Base-by-base conservation (phyloP, 768 basidiomycete genomes). In the Nevesoporus exiguus region DNA sequence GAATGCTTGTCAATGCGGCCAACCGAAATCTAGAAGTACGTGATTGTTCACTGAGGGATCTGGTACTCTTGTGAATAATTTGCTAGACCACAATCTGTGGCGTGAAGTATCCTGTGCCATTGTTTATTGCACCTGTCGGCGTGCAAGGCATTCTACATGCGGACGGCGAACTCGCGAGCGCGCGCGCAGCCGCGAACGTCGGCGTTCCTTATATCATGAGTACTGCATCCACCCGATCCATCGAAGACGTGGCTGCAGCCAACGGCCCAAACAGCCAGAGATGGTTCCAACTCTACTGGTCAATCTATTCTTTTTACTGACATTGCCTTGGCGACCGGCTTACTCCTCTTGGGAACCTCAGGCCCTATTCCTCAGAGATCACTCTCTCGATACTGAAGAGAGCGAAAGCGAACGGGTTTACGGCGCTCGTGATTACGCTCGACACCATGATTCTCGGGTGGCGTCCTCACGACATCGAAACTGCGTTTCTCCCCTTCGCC, bases 261-360 rank as follows among this genome's bases (percentile, higher is more conserved):
- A 90, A 85, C 58, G 87, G 84, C 7, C 59, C 62, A 2, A 72
- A 80, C 47, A 81, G 85, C 0, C 76, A 80, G 30, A 76, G 90
- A 31, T 92, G 89, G 88, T 92, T 80, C 66, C 90, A 93, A 65
- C 77, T 92, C 1, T 92, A 93, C 66, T 89, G 89, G 87, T 85
- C 47, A 54, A 72, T 61, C 5, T 7, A 0, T 21, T 49, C 25
- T 29, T 25, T n/a, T 34, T n/a, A 9, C 29, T n/a, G 21, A 27
- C 9, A 7, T 40, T 14, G 3, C 29, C 42, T 36, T 30, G 36
- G 19, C 42, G 24, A 24, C 11, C 13, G 30, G 48, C 40, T 37
- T 11, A 53, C 30, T 14, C 11, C 10, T 30, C 8, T 31, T 37
- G 34, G 29, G 22, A 3, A 39, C 37, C 31, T 47, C 49, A 88